Conservation (phyloP, 495 filamentous ascomycete species). For the Neurospora discreta region DNA sequence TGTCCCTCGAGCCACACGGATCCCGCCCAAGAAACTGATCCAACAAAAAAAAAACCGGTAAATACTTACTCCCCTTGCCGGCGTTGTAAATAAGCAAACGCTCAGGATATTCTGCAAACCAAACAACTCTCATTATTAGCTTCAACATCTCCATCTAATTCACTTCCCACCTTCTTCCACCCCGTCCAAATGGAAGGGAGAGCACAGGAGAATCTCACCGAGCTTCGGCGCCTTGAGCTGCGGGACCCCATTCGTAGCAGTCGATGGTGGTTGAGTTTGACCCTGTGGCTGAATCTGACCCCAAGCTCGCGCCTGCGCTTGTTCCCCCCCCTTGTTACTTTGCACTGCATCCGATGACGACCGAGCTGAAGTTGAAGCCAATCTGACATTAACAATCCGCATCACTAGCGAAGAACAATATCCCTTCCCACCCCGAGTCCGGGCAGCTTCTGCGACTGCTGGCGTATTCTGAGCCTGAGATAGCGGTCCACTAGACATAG, state of each 20-base stretch:
- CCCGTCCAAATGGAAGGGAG: neutral
- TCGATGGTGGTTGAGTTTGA: neutral
- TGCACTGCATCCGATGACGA: neutral
- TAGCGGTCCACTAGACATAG: neutral
- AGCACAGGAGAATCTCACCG: neutral
- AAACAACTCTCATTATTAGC: neutral
- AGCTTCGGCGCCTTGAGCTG: neutral
- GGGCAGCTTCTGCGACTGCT: neutral
- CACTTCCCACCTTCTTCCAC: neutral
- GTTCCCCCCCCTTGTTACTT: neutral
- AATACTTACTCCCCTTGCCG: slow-evolving; percentile 42
- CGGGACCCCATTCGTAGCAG: neutral
- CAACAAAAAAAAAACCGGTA: neutral
- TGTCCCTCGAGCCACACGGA: neutral
- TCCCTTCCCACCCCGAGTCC: neutral
- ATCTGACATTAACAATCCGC: neutral
- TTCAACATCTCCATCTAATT: neutral
- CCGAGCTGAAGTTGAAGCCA: neutral
- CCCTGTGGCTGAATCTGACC: neutral
- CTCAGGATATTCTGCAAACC: slow-evolving; percentile 35
- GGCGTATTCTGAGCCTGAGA: neutral
- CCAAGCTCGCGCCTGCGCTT: neutral
- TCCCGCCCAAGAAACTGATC: neutral
- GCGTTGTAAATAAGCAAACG: slow-evolving; percentile 61
- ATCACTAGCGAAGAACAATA: neutral